phyloP scores from a whole-genome alignment of 2,329 filamentous ascomycete species.

The Hortaea werneckii region DNA sequence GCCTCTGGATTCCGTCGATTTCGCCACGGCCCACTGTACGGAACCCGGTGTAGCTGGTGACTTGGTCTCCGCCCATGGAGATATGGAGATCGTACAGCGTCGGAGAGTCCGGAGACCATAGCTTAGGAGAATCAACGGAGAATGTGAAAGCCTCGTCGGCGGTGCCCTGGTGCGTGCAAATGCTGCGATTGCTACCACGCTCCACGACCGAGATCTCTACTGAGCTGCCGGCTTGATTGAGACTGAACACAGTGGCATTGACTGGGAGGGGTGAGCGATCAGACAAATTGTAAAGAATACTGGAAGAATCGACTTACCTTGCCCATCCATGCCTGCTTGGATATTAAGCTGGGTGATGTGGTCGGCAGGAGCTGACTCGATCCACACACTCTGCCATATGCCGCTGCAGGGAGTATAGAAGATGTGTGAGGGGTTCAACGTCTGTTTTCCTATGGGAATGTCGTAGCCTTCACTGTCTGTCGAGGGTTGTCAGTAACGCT shows the following conservation, averaged over 20 bases:
- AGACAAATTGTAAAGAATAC: not conserved
- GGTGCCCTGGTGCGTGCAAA: constrained; percentile 36
- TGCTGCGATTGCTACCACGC: constrained; percentile 8
- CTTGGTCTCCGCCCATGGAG: constrained; percentile 40
- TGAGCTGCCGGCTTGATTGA: constrained; percentile 23
- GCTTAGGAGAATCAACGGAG: constrained; percentile 41
- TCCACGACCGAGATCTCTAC: constrained; percentile 27
- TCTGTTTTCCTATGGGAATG: constrained; percentile 49
- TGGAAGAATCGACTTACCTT: constrained; percentile 2
- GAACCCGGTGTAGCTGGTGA: constrained; percentile 60
- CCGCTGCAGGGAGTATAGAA: constrained; percentile 65
- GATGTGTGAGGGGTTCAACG: constrained; percentile 53
- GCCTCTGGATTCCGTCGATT: constrained; percentile 50
- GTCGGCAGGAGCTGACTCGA: constrained; percentile 50
- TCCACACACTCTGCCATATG: constrained; percentile 69
- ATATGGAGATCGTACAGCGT: constrained; percentile 55
- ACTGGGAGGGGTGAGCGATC: constrained; percentile 3
- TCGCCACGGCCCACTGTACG: constrained; percentile 49
- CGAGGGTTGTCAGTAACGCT: not conserved
- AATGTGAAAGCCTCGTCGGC: constrained; percentile 47
- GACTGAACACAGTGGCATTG: constrained; percentile 38
- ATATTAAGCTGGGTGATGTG: constrained; percentile 52
- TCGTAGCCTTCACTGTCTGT: constrained; percentile 41
- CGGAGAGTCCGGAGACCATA: constrained; percentile 57
- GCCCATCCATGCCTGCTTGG: constrained; percentile 31